phyloP scores from a whole-genome alignment of 1,284 basidiomycete genomes.

The Ganoderma resinaceum region DNA sequence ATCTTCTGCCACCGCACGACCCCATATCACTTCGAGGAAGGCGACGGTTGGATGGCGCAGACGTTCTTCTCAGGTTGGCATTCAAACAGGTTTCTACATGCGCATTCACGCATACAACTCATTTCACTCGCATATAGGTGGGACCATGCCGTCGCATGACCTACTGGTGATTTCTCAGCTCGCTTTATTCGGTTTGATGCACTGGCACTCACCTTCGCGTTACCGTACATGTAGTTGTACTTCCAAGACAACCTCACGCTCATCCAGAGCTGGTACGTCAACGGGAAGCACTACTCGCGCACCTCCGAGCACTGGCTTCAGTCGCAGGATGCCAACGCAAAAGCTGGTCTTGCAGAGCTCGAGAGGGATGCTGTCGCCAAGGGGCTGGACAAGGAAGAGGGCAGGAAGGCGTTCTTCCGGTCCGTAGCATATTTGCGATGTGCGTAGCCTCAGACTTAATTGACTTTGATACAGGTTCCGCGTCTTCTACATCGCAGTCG shows the following conservation, averaged over 20 bases:
- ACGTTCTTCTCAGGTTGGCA: constrained; percentile 74
- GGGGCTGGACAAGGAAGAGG: constrained; percentile 57
- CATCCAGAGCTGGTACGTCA: constrained; percentile 67
- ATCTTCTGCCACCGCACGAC: constrained; percentile 76
- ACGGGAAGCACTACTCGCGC: constrained; percentile 71
- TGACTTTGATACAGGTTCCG: constrained; percentile 54
- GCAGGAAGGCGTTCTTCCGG: constrained; percentile 68
- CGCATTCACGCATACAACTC: constrained; percentile 19
- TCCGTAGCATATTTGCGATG: constrained; percentile 23
- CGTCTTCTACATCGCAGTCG: constrained; percentile 80
- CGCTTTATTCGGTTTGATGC: neutral
- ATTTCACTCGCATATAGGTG: constrained; percentile 44
- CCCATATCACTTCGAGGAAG: constrained; percentile 79
- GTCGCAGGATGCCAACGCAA: constrained; percentile 57
- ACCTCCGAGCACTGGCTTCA: constrained; percentile 78
- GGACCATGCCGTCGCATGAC: constrained; percentile 75
- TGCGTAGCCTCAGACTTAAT: neutral
- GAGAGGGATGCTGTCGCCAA: constrained; percentile 56
- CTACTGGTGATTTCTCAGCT: constrained; percentile 54
- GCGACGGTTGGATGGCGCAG: constrained; percentile 81
- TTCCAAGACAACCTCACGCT: constrained; percentile 75
- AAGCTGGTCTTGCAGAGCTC: constrained; percentile 60
- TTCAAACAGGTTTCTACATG: constrained; percentile 29
- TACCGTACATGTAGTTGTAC: constrained; percentile 57
- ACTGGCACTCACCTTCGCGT: no score